Conservation (phyloP, 2,329 filamentous ascomycete genomes). For the Colletotrichum camelliae region DNA sequence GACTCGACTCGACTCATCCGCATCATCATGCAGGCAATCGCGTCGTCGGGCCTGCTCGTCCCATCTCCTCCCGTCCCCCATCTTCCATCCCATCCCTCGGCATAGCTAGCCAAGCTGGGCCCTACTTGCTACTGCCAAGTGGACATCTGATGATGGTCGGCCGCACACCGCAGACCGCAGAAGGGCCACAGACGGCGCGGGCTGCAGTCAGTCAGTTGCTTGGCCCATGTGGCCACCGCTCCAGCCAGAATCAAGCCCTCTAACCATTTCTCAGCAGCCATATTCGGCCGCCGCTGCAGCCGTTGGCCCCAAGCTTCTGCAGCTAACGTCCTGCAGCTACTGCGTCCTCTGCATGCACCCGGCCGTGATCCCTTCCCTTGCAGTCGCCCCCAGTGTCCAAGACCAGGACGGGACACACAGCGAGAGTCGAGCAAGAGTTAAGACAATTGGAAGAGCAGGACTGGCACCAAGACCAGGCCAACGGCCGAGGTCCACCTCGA, state of each 20-base stretch:
- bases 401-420: background rate
- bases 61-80: background rate
- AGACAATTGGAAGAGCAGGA: background rate
- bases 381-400: background rate
- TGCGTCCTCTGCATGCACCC: constrained; percentile 17
- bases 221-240: constrained; percentile 16
- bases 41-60: background rate
- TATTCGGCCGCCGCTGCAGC: constrained; percentile 20
- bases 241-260: background rate
- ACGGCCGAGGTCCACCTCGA: background rate
- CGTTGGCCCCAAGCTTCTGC: constrained; percentile 18
- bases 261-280: constrained; percentile 15
- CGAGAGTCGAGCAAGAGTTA: background rate
- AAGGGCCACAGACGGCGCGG: background rate
- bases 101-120: background rate
- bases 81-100: background rate
- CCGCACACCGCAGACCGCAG: background rate
- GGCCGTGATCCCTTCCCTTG: constrained; percentile 9
- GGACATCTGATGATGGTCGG: background rate
- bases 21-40: constrained; percentile 8
- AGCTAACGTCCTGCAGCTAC: constrained; percentile 13
- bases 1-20: background rate
- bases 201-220: background rate
- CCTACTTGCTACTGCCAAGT: background rate
- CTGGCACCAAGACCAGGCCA: background rate